Evolutionary conservation across 192 early-diverging fungal genomes (phyloP), one percentile per base, ranked within the genome.

Genomic region (Mortierella antarctica): DNA sequence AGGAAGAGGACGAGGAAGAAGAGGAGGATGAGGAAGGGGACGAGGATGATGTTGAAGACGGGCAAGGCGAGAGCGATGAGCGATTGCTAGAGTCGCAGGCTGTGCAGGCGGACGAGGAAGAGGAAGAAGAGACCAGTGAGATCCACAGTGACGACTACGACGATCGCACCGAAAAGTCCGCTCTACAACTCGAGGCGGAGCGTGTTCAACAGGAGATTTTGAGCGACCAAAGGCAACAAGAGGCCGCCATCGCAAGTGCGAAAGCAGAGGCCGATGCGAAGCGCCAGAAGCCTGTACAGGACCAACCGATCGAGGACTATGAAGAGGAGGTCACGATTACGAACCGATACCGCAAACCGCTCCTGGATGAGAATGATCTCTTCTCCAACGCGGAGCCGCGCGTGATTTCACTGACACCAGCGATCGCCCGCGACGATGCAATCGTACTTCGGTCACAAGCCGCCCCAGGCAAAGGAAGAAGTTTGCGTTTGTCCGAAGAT

Each of bases 1-100:
- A 84, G 0, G 85, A 90, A 7, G 84, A 85, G 18, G 84, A 86
- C 2, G 81, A 87, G 41, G 87, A 85, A 5, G 84, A 89, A 8
- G 83, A 85, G 10, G 83, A 87, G 2, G 72, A 83, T 23, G 86
- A 86, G 4, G 70, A 74, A 6, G 78, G 83, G 13, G 76, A 46
- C 48, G 60, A 62, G 1, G 57, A 59, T 9, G 6, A 48, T 7
- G 14, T 57, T 17, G n/a, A 47, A 4, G 65, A 47, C 4, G 54
- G 57, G 15, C 42, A 67, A 18, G 54, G 47, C 4, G n/a, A 44
- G 3, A 31, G 31, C 31, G 31, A 31, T 3, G 31, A 31, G 31
- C 31, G 31, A 31, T 31, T 31, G 31, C 3, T 31, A 31, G 31
- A 31, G 31, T 31, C 31, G 31, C 31, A 31, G 31, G 31, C 31